Conservation (phyloP, 1,284 basidiomycete genomes). For the Porogramme epimiltina region DNA sequence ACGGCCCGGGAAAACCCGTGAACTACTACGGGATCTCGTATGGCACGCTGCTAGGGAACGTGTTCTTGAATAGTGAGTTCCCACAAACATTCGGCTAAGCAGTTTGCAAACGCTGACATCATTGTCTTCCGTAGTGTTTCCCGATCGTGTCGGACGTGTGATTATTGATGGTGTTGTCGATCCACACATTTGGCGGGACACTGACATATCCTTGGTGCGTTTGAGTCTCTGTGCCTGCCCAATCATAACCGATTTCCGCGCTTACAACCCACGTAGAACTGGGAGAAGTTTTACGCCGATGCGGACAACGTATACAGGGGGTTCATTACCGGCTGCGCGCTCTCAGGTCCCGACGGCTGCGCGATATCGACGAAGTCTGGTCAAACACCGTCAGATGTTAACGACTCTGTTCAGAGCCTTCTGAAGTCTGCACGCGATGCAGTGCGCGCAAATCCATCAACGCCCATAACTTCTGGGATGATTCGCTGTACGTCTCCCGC, state of each 20-base stretch:
- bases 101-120: too few relatives aligned
- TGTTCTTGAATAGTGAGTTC: slow-evolving; percentile 21
- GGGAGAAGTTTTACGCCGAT: not conserved
- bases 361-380: slow-evolving; percentile 3
- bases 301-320: slow-evolving; percentile 10
- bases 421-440: slow-evolving; percentile 8
- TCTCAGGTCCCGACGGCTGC: slow-evolving; percentile 14
- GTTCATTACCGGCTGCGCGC: slow-evolving; percentile 17
- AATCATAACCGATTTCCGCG: not conserved
- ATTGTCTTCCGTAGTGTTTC: too few relatives aligned
- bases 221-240: not conserved
- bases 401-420: slow-evolving; percentile 7
- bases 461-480: slow-evolving; percentile 4
- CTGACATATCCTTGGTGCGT: slow-evolving; percentile 6
- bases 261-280: not conserved
- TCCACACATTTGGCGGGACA: not conserved
- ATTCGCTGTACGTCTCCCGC: slow-evolving; percentile 5
- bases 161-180: slow-evolving; percentile 14
- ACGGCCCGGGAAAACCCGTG: slow-evolving; percentile 12
- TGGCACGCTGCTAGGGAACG: slow-evolving; percentile 16
- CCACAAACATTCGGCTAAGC: too few relatives aligned
- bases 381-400: slow-evolving; percentile 3
- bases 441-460: slow-evolving; percentile 1
- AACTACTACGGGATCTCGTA: slow-evolving; percentile 19
- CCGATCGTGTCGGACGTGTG: slow-evolving; percentile 19